phyloP scores from a whole-genome alignment of 2,329 filamentous ascomycete species.

The Colletotrichum endophyticum region DNA sequence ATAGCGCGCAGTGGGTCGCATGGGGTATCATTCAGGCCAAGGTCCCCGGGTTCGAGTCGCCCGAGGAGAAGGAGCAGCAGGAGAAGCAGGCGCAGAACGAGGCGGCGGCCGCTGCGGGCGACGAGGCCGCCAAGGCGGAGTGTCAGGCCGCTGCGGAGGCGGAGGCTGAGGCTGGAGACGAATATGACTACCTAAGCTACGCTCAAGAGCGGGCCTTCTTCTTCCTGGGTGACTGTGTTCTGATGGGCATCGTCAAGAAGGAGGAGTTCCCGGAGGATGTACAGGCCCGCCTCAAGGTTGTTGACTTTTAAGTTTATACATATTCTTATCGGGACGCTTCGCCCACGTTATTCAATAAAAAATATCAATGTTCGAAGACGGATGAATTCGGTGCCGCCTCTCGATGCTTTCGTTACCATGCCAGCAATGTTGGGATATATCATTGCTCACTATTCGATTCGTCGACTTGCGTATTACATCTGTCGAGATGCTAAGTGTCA shows the following conservation, averaged over 20 bases:
- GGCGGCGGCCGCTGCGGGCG: conserved; percentile 17
- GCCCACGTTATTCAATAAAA: background rate
- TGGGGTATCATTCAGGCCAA: conserved; percentile 98
- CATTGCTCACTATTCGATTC: rapidly evolving
- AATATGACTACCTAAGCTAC: conserved; percentile 93
- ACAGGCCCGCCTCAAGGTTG: conserved; percentile 67
- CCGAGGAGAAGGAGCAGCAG: conserved; percentile 28
- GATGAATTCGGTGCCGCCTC: too few species aligned
- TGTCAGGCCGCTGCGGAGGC: conserved; percentile 27
- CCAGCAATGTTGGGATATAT: background rate
- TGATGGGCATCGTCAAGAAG: conserved; percentile 73
- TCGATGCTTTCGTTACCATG: too few species aligned
- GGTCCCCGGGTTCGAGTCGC: conserved; percentile 71
- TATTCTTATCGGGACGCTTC: background rate
- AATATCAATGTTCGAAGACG: background rate
- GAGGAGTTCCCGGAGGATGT: conserved; percentile 80
- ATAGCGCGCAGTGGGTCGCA: conserved; percentile 89
- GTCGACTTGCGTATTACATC: background rate
- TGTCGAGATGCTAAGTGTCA: too few species aligned
- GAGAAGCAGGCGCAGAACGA: conserved; percentile 31
- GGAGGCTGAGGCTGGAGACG: conserved; percentile 62
- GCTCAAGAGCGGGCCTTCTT: conserved; percentile 90
- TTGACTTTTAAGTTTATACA: conserved; percentile 58
- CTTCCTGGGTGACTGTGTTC: conserved; percentile 90
- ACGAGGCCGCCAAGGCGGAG: conserved; percentile 29